Conservation (phyloP, 306 rosid species). For the Clitoria ternatea region DNA sequence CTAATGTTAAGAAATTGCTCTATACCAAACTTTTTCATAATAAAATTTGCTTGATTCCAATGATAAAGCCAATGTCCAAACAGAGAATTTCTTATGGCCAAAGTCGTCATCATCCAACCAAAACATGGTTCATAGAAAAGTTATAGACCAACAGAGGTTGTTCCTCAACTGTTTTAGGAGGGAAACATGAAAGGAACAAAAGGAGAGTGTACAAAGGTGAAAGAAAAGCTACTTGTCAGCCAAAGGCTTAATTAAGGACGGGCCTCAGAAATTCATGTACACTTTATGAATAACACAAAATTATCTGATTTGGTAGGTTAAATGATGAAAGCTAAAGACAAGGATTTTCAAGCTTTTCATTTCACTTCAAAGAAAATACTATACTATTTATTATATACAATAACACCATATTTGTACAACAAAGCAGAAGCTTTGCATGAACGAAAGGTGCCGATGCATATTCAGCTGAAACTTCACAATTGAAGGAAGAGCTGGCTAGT, state of each 20-base stretch:
- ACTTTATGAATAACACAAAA: background rate
- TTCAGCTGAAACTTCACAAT: slow-evolving; percentile 21
- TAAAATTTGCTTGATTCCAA: background rate
- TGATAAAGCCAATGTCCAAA: background rate
- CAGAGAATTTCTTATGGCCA: background rate
- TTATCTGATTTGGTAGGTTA: background rate
- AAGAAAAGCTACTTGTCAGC: background rate
- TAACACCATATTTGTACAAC: background rate
- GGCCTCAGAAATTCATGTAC: background rate
- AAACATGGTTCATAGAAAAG: background rate
- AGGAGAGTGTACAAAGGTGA: background rate
- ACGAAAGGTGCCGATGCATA: slow-evolving; percentile 18
- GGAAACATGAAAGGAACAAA: background rate
- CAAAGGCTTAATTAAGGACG: background rate
- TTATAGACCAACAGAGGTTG: background rate
- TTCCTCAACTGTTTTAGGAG: background rate
- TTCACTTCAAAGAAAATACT: background rate
- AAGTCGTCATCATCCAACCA: background rate
- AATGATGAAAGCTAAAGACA: background rate
- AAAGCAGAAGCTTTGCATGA: slow-evolving; percentile 21
- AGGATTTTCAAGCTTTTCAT: background rate
- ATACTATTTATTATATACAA: too few relatives aligned
- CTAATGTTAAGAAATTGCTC: background rate
- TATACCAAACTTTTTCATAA: background rate
- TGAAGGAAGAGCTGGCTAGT: slow-evolving; percentile 5